Evolutionary conservation across 768 basidiomycete species (phyloP).

Genomic region (Lentinula raphanica): DNA sequence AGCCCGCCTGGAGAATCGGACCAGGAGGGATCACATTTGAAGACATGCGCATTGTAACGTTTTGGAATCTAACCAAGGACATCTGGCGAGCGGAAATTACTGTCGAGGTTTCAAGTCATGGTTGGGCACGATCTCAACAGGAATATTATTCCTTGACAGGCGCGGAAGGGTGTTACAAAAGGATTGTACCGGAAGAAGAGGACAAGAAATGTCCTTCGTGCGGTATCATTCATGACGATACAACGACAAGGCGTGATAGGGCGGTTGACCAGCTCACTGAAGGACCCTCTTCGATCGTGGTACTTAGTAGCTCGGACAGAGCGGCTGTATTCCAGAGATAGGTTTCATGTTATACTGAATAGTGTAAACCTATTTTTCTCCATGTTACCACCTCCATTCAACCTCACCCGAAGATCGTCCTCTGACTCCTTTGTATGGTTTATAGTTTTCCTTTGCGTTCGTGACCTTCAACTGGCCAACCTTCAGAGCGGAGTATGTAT

Average conservation of each 20-base stretch:
- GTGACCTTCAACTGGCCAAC: conserved; percentile 81
- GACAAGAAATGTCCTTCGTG: not conserved
- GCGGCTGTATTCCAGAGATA: not conserved
- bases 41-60: not conserved
- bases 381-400: conserved; percentile 56
- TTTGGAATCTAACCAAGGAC: not conserved
- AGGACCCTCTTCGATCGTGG: too few species aligned
- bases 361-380: too few species aligned
- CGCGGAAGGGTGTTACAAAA: not conserved
- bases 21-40: not conserved
- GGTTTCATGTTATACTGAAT: too few species aligned
- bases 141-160: not conserved
- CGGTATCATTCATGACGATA: not conserved
- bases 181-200: not conserved
- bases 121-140: not conserved
- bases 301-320: not conserved
- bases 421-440: conserved; percentile 89
- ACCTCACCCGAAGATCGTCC: conserved; percentile 60
- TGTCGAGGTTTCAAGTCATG: not conserved
- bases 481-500: conserved; percentile 76
- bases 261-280: too few species aligned
- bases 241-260: not conserved
- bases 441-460: conserved; percentile 63
- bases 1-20: not conserved
- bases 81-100: not conserved